Conservation (phyloP, 2,329 filamentous ascomycete genomes). For the Pseudocercospora pini-densiflorae region DNA sequence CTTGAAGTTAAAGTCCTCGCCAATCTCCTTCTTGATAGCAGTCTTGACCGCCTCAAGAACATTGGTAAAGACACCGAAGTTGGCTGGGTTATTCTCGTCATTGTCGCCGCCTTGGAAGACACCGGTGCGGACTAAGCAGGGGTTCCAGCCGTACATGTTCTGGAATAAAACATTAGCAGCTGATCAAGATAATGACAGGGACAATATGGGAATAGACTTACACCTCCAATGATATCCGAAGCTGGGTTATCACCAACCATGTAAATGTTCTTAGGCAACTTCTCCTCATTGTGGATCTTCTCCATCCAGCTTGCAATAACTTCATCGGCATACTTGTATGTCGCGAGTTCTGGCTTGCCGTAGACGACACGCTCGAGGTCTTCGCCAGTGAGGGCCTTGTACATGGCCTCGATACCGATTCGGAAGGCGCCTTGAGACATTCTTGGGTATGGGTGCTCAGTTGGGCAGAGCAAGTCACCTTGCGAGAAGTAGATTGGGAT, state of each 20-base stretch:
- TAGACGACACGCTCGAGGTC: conserved; percentile 78
- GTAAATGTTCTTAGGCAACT: conserved; percentile 71
- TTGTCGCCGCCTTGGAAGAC: conserved; percentile 79
- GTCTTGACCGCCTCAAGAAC: conserved; percentile 73
- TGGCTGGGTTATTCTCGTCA: conserved; percentile 76
- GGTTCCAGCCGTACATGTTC: conserved; percentile 84
- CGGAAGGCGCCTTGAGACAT: conserved; percentile 78
- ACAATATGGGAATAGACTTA: conserved; percentile 12
- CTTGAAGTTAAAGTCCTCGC: conserved; percentile 74
- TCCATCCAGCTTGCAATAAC: conserved; percentile 77
- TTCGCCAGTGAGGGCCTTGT: conserved; percentile 69
- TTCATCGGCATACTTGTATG: conserved; percentile 80
- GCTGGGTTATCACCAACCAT: conserved; percentile 78
- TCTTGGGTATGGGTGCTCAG: conserved; percentile 60
- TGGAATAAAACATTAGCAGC: conserved; percentile 12
- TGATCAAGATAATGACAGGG: too few species aligned
- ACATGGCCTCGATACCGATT: conserved; percentile 74
- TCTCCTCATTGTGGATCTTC: conserved; percentile 73
- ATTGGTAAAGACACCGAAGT: conserved; percentile 75
- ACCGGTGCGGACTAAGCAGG: conserved; percentile 76
- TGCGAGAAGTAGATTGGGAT: conserved; percentile 78
- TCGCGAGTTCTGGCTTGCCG: conserved; percentile 74
- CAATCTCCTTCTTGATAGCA: conserved; percentile 70
- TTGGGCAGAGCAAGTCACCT: conserved; percentile 65
- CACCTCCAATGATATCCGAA: conserved; percentile 72